phyloP scores from a whole-genome alignment of 345 rosid genomes.

The Citrus cavaleriei region DNA sequence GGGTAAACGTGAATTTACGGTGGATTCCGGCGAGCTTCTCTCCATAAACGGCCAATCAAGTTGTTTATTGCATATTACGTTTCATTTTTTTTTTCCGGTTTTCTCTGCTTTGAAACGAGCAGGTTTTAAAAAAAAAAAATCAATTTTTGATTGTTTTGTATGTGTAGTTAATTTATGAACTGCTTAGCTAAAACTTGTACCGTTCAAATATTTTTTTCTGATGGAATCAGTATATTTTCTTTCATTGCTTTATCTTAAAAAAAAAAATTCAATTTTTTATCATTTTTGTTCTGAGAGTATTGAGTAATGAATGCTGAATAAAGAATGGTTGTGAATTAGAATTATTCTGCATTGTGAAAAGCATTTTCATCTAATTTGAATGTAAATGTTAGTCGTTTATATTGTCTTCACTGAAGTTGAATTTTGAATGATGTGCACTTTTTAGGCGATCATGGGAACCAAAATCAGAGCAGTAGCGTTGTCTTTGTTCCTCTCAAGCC shows the following conservation, averaged over 20 bases:
- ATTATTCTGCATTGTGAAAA: not conserved
- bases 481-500: conserved; percentile 37
- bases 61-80: not conserved
- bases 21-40: not conserved
- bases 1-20: not conserved
- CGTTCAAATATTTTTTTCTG: too few species aligned
- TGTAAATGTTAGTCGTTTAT: not conserved
- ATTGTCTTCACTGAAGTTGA: not conserved
- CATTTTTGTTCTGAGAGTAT: not conserved
- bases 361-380: not conserved
- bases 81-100: not conserved
- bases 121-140: not conserved
- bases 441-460: conserved; percentile 56
- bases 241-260: too few species aligned
- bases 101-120: not conserved
- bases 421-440: not conserved
- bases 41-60: not conserved
- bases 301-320: not conserved
- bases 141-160: not conserved
- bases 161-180: not conserved
- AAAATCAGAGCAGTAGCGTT: conserved; percentile 23
- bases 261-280: too few species aligned
- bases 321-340: not conserved
- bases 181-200: not conserved
- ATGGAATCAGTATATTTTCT: too few species aligned